Evolutionary conservation across 305 asterid species (phyloP).

Genomic region (Petunia hybrid): DNA sequence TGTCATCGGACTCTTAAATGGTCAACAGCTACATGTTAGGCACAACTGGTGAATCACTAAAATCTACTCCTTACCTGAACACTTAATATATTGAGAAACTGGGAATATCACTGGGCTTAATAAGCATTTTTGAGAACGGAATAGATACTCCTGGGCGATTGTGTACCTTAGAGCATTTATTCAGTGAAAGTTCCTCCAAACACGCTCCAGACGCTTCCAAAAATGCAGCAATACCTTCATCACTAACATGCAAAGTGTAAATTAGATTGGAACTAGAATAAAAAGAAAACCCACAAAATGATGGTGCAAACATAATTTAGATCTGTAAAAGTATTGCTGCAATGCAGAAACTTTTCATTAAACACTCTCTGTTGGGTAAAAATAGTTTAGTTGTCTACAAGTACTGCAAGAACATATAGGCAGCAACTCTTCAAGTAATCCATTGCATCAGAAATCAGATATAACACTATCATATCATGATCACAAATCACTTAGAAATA

Average conservation of each 20-base stretch:
- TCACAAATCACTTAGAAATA: neutral
- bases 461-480: conserved; percentile 8
- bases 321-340: neutral
- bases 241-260: conserved; percentile 53
- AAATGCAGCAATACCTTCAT: conserved; percentile 87
- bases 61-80: conserved; percentile 6
- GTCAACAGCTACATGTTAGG: neutral
- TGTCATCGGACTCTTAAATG: conserved; percentile 24
- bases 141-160: neutral
- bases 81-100: conserved; percentile 15
- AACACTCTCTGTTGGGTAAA: conserved; percentile 1
- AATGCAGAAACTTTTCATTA: conserved; percentile 10
- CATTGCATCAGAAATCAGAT: conserved; percentile 22
- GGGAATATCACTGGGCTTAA: conserved; percentile 15
- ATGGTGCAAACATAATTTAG: conserved; percentile 8
- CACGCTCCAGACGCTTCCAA: conserved; percentile 76
- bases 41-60: conserved; percentile 11
- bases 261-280: conserved; percentile 22
- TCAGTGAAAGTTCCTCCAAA: conserved; percentile 72
- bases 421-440: conserved; percentile 29
- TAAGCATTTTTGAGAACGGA: neutral
- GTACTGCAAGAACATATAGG: conserved; percentile 13
- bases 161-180: conserved; percentile 63
- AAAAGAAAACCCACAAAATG: conserved; percentile 20
- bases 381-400: neutral